A percentile compares a stretch with the other conserved stretches of the same genome.
Evolutionary conservation across 2,329 filamentous ascomycete species (phyloP).

Genomic region (Aspergillus clavatus): DNA sequence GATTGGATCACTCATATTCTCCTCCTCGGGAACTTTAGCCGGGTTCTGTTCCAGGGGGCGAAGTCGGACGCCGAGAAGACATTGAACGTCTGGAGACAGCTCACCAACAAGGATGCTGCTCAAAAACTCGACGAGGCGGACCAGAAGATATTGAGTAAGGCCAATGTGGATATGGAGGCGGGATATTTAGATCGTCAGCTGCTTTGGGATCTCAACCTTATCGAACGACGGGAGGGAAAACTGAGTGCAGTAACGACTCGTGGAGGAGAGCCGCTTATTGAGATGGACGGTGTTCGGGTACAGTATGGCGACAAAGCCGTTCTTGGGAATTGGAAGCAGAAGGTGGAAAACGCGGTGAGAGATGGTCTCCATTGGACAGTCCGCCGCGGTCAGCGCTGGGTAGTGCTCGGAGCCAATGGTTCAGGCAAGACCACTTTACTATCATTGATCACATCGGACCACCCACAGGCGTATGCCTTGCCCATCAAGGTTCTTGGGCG

Average conservation of each 20-base stretch:
- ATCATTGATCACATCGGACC: slow-evolving; percentile 88
- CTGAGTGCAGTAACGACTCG: slow-evolving; percentile 7
- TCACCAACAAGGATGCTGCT: slow-evolving; percentile 6
- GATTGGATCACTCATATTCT: slow-evolving; percentile 86
- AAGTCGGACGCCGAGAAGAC: slow-evolving; percentile 56
- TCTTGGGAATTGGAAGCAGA: slow-evolving; percentile 73
- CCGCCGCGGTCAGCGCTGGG: slow-evolving; percentile 79
- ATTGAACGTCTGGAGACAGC: slow-evolving; percentile 27
- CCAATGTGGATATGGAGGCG: slow-evolving; percentile 13
- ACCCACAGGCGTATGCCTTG: slow-evolving; percentile 87
- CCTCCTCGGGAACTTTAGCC: slow-evolving; percentile 63
- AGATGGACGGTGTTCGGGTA: slow-evolving; percentile 82
- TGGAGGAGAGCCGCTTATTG: slow-evolving; percentile 66
- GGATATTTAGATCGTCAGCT: slow-evolving; percentile 23
- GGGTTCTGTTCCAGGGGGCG: slow-evolving; percentile 60
- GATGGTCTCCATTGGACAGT: slow-evolving; percentile 78
- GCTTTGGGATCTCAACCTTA: slow-evolving; percentile 21
- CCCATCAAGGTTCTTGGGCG: slow-evolving; percentile 83
- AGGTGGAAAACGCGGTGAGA: slow-evolving; percentile 45
- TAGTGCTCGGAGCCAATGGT: slow-evolving; percentile 85
- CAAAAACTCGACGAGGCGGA: slow-evolving; percentile 6
- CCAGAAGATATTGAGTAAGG: slow-evolving; percentile 8
- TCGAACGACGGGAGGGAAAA: slow-evolving; percentile 14
- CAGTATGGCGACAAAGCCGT: slow-evolving; percentile 72
- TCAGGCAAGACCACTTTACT: slow-evolving; percentile 95